These are phyloP conservation scores for Phytopythium oedochilum DNA, from an alignment of 352 stramenopile genomes.

Conservation along the genomic window DNA sequence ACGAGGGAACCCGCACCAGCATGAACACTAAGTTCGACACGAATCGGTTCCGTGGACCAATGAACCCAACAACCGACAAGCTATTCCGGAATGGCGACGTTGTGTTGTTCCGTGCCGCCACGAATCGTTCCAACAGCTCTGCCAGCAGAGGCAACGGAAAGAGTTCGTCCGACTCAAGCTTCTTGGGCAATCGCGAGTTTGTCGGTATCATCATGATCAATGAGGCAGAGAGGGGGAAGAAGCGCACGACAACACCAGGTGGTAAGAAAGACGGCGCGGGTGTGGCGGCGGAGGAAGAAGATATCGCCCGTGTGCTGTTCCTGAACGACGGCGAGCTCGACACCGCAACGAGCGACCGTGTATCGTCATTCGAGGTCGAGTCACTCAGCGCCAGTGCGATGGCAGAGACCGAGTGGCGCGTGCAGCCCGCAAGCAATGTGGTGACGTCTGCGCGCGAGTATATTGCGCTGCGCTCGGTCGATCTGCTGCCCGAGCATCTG, in stretches of 20 bases:
- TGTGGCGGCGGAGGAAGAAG: conserved; percentile 36
- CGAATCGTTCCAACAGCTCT: conserved; percentile 1
- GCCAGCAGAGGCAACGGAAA: conserved; percentile 1
- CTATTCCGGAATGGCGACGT: conserved; percentile 80
- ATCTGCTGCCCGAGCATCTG: conserved; percentile 81
- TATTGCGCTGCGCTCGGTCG: conserved; percentile 72
- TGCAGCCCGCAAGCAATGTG: conserved; percentile 70
- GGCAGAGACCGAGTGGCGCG: conserved; percentile 71
- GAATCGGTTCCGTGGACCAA: conserved; percentile 7
- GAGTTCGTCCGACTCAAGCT: conserved; percentile 10
- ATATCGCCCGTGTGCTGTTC: conserved; percentile 70
- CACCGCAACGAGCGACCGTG: conserved; percentile 45
- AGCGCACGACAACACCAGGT: neutral
- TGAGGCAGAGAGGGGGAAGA: conserved; percentile 55
- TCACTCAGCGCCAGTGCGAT: conserved; percentile 59
- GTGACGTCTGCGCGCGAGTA: conserved; percentile 81
- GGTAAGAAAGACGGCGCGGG: neutral
- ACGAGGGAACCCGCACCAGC: conserved; percentile 17
- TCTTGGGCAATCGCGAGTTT: conserved; percentile 56
- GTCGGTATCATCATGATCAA: conserved; percentile 74
- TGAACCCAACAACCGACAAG: conserved; percentile 28
- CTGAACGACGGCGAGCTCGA: conserved; percentile 79
- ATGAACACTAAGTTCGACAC: conserved; percentile 13
- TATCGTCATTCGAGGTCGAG: conserved; percentile 61
- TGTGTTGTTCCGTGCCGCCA: conserved; percentile 43